Evolutionary conservation across 257 asterid species (phyloP), one percentile per base, ranked within the genome.

Genomic region (Solanum ahanhuiri): DNA sequence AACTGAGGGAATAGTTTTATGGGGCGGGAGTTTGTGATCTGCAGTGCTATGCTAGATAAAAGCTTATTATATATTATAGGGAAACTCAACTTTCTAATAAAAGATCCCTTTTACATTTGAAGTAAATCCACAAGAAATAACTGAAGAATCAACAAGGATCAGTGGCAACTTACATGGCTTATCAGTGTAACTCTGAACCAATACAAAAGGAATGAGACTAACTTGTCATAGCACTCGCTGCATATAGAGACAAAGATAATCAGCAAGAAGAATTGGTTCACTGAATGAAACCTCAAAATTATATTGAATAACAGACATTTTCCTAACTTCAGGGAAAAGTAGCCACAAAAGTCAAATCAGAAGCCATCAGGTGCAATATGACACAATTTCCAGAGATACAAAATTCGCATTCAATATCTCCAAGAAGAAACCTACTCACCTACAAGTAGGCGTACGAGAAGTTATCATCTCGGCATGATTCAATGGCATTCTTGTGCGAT

Each of bases 111-210:
- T 73, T 73, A 18, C 82, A 12, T 73, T 35, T 35, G 11, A 71
- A 72, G 45, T 6, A 37, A 28, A 57, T 25, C 28, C 64, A 45
- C 66, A 45, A 45, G 67, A 48, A 30, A 48, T 17, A 48, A 81
- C 41, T 30, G 18, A 67, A 20, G 77, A 84, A 22, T 64, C 8
- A 71, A 34, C 67, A 31, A 12, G 18, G 77, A 43, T 51, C 69
- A 83, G 71, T 58, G 48, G 79, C 85, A 79, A 88, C 97, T 93
- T 93, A 96, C 99, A 77, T 88, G 89, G 86, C 84, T 87, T 63
- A 98, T 97, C 92, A 95, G 33, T 67, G 98, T 89, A 91, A 95
- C 84, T 48, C 99, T 95, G 86, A 92, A 97, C 99, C 99, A 97
- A 93, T 97, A 97, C 91, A 97, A 87, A 51, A 97, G 95, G 87